phyloP scores from a whole-genome alignment of 805 yeast genomes.

The Hanseniaspora taiwanica region DNA sequence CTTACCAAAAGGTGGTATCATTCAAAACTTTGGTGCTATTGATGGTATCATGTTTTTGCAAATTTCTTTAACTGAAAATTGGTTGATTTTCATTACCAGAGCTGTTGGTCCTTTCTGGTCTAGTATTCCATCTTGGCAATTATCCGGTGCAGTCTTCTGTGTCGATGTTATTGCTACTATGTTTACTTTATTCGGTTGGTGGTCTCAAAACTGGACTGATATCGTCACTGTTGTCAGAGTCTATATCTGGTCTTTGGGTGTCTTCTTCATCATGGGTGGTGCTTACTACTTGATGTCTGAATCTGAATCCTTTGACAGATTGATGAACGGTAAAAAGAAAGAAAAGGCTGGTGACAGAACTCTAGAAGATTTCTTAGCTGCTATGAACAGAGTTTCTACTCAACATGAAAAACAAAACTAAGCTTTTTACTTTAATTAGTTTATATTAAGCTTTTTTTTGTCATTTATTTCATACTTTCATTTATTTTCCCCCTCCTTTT shows the following conservation, averaged over 20 bases:
- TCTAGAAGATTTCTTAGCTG: constrained; percentile 70
- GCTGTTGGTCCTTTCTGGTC: constrained; percentile 99
- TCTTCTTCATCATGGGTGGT: constrained; percentile 94
- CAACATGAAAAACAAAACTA: constrained; percentile 74
- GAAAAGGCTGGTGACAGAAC: constrained; percentile 49
- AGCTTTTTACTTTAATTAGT: constrained; percentile 5
- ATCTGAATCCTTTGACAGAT: constrained; percentile 66
- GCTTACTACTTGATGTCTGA: constrained; percentile 87
- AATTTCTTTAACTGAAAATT: constrained; percentile 90
- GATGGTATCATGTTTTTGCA: constrained; percentile 91
- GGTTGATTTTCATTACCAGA: constrained; percentile 94
- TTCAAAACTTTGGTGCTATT: constrained; percentile 89
- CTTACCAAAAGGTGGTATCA: constrained; percentile 80
- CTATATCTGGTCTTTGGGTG: constrained; percentile 94
- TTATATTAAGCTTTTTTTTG: background rate
- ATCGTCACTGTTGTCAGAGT: constrained; percentile 88
- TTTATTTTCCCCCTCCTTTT: too few species aligned
- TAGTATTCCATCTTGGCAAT: constrained; percentile 91
- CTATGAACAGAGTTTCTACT: constrained; percentile 83
- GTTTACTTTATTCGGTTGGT: constrained; percentile 93
- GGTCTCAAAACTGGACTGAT: constrained; percentile 96
- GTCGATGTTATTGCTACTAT: constrained; percentile 88
- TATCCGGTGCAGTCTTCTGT: constrained; percentile 80
- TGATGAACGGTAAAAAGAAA: constrained; percentile 73
- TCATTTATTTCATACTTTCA: too few species aligned